phyloP scores from a whole-genome alignment of 305 asterid genomes.

The Rubia peregrina region DNA sequence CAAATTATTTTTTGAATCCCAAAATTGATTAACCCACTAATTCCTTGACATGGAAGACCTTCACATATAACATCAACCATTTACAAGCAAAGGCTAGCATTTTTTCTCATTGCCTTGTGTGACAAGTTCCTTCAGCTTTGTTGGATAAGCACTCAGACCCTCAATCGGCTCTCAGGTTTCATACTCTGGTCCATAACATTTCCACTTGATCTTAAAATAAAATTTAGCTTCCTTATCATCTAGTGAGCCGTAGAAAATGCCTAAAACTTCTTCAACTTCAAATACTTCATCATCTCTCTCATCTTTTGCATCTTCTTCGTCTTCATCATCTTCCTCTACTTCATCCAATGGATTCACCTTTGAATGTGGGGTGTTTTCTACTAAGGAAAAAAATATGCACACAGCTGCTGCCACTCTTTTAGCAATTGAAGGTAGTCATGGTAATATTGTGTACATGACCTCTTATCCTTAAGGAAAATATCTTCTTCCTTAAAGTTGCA shows the following conservation, averaged over 20 bases:
- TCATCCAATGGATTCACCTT: slow-evolving; percentile 14
- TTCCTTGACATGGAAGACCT: no score
- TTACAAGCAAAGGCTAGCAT: slow-evolving; percentile 47
- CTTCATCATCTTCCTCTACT: slow-evolving; percentile 15
- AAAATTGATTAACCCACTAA: no score
- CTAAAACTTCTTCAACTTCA: slow-evolving; percentile 53
- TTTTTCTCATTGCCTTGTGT: slow-evolving; percentile 36
- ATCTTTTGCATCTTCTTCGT: slow-evolving; percentile 13
- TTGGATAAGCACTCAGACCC: slow-evolving; percentile 49
- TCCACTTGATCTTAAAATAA: slow-evolving; percentile 71
- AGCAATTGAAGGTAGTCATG: slow-evolving; percentile 21
- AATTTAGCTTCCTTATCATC: slow-evolving; percentile 36
- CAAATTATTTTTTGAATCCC: no score
- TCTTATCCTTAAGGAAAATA: no score
- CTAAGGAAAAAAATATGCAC: slow-evolving; percentile 31
- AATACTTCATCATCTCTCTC: slow-evolving; percentile 15
- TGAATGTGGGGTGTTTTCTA: slow-evolving; percentile 20
- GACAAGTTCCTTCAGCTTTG: slow-evolving; percentile 57
- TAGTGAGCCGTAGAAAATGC: slow-evolving; percentile 68
- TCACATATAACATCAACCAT: no score
- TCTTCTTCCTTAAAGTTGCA: no score
- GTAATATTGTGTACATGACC: no score
- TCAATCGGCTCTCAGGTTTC: slow-evolving; percentile 88
- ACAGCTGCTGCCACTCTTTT: slow-evolving; percentile 61
- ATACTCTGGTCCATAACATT: slow-evolving; percentile 57